A percentile compares a stretch with the other conserved stretches of the same genome.
Evolutionary conservation across 2,329 filamentous ascomycete genomes (phyloP).

Genomic region (Coniochaeta ligniaria): DNA sequence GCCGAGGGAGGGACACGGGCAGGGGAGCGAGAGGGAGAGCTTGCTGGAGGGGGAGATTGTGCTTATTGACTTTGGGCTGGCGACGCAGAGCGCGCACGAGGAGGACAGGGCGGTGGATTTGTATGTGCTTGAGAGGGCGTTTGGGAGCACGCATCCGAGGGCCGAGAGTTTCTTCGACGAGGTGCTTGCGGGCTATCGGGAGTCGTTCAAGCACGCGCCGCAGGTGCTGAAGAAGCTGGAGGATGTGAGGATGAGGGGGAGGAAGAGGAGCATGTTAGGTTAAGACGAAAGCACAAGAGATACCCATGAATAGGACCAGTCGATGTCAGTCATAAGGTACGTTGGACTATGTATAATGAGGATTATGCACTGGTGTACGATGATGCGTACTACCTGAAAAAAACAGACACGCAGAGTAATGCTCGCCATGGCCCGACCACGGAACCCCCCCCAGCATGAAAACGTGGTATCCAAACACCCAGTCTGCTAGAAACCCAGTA

Average conservation of each 20-base stretch:
- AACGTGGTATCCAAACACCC: neutral
- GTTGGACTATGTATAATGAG: neutral
- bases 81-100: conserved; percentile 71
- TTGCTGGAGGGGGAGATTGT: conserved; percentile 66
- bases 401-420: neutral
- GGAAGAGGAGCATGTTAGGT: conserved; percentile 96
- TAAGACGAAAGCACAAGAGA: conserved; percentile 31
- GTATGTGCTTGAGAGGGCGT: conserved; percentile 91
- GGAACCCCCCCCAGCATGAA: neutral
- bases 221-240: conserved; percentile 75
- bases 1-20: conserved; percentile 21
- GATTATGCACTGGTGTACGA: neutral
- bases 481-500: neutral
- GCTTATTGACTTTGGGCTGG: conserved; percentile 91
- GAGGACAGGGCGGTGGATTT: conserved; percentile 94
- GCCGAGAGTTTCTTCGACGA: conserved; percentile 71
- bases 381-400: neutral
- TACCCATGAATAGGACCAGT: conserved; percentile 8
- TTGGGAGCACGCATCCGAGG: conserved; percentile 87
- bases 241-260: conserved; percentile 85
- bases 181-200: conserved; percentile 67
- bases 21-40: conserved; percentile 11
- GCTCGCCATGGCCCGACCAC: neutral
- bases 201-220: conserved; percentile 66
- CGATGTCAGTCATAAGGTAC: conserved; percentile 8